Base-by-base conservation (phyloP, 768 basidiomycete genomes). In the Termitomyces titanicus region DNA sequence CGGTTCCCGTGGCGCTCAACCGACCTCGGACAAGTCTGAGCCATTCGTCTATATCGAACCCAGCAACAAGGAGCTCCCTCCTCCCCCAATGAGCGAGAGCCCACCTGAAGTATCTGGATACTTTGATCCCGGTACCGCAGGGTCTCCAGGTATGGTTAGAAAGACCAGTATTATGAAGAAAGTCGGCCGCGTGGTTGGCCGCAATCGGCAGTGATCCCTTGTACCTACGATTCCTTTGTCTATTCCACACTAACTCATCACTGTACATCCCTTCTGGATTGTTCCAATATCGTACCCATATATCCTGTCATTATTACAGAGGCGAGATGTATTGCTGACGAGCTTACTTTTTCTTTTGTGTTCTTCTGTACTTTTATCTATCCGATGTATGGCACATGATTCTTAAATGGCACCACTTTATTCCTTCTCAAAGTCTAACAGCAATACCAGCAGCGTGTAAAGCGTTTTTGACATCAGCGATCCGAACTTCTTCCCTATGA, bases 401-500 rank as follows among this genome's bases (percentile, higher is more conserved):
- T 47, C 33, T 53, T 34, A 13, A 35, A 13, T 31, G 1, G n/a
- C 35, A 27, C 47, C 40, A 50, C 15, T 8, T 43, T 43, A 29
- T 29, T 29, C 29, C 18, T 29, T 37, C 27, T 46, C 27, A 47
- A 42, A 43, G 20, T 64, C 75, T 69, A 55, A 81, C 79, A 53
- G 80, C 82, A 49, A 90, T 78, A 0, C 72, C 72, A 12, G 76
- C 76, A 5, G 58, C 63, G 34, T 63, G 64, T 59, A 92, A 64
- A 2, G 75, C 70, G 40, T 71, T 70, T 72, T 98, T 99, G 53
- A 98, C 89, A 47, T 89, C 85, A 44, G 72, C 71, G 57, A 99
- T 95, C 39, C 72, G 77, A 4, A 99, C 96, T 68, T 98, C 90
- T 44, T 79, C 81, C 31, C 97, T 76, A 70, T 99, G 97, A 71